phyloP scores from a whole-genome alignment of 257 asterid genomes.

The Rauvolfia tetraphylla region DNA sequence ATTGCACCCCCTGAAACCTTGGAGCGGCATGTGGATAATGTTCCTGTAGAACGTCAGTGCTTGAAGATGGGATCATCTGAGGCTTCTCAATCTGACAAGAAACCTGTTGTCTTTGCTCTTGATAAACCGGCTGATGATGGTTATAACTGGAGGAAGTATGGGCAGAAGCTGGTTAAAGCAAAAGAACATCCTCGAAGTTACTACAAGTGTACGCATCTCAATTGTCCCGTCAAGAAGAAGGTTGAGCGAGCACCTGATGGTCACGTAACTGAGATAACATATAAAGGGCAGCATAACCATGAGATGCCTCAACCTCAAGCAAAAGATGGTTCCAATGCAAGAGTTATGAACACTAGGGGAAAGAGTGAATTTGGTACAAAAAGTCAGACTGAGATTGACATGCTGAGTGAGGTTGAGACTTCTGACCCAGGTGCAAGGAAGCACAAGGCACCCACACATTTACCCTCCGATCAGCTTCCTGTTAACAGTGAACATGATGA shows the following conservation, averaged over 20 bases:
- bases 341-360: slow-evolving; percentile 18
- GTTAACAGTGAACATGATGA: slow-evolving; percentile 32
- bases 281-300: slow-evolving; percentile 85
- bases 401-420: slow-evolving; percentile 25
- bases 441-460: slow-evolving; percentile 22
- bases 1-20: slow-evolving; percentile 29
- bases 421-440: slow-evolving; percentile 23
- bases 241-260: slow-evolving; percentile 76
- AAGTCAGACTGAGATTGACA: slow-evolving; percentile 29
- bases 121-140: slow-evolving; percentile 81
- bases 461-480: slow-evolving; percentile 27
- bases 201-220: slow-evolving; percentile 65
- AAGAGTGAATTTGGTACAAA: slow-evolving; percentile 24
- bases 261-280: slow-evolving; percentile 67
- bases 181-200: slow-evolving; percentile 93
- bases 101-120: slow-evolving; percentile 22
- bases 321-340: slow-evolving; percentile 38
- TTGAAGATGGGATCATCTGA: slow-evolving; percentile 38
- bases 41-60: slow-evolving; percentile 26
- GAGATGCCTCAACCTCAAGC: slow-evolving; percentile 57
- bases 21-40: slow-evolving; percentile 26
- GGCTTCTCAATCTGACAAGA: slow-evolving; percentile 51
- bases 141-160: slow-evolving; percentile 98
- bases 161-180: slow-evolving; percentile 84
- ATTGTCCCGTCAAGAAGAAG: slow-evolving; percentile 84